Evolutionary conservation across 106 monocot genomes (phyloP).

Genomic region (Dioscorea alata): DNA sequence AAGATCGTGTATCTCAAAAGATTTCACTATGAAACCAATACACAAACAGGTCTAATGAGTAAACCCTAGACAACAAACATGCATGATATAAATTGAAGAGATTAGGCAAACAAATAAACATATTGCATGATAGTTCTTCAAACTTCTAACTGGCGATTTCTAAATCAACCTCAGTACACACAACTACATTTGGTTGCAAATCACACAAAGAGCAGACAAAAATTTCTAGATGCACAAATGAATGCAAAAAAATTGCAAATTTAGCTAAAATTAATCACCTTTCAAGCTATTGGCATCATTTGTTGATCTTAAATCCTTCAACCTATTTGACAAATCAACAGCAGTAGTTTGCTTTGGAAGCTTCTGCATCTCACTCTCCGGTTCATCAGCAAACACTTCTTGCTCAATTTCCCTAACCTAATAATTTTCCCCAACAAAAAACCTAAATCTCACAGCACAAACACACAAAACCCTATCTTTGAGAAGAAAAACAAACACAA

Average conservation of each 20-base stretch:
- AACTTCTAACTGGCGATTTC: too few species aligned
- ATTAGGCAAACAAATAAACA: too few species aligned
- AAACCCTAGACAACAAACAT: too few species aligned
- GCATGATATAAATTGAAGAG: too few species aligned
- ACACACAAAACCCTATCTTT: neutral
- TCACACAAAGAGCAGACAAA: neutral
- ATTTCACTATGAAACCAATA: too few species aligned
- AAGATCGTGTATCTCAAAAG: too few species aligned
- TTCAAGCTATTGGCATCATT: conserved; percentile 6
- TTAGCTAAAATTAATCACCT: neutral
- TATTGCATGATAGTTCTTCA: too few species aligned
- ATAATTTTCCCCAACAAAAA: neutral
- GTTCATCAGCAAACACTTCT: neutral
- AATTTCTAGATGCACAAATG: neutral
- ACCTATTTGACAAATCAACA: conserved; percentile 7
- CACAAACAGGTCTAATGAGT: too few species aligned
- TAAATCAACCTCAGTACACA: neutral
- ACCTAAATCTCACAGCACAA: neutral
- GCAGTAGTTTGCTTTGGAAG: conserved; percentile 4
- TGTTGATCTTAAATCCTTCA: conserved; percentile 6
- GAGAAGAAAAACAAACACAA: neutral
- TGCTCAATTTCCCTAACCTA: conserved; percentile 10
- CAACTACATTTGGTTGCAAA: neutral
- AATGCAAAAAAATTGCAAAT: neutral
- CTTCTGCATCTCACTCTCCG: neutral